Evolutionary conservation across 352 stramenopile species (phyloP).

Genomic region (Aphanomyces cochlioides): DNA sequence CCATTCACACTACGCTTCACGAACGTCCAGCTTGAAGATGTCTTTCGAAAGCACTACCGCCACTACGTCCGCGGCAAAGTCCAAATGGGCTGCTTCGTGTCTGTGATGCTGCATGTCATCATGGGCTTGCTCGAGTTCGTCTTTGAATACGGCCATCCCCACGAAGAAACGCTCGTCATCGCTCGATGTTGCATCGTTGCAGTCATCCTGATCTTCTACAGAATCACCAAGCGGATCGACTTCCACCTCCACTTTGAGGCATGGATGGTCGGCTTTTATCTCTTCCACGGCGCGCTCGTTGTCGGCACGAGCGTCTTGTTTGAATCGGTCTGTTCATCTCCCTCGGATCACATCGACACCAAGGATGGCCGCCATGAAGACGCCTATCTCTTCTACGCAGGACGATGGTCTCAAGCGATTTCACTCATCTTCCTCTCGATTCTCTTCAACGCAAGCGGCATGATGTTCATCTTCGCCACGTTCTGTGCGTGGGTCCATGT

Average conservation of each 20-base stretch:
- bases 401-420: constrained; percentile 38
- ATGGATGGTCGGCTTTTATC: constrained; percentile 50
- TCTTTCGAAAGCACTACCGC: constrained; percentile 72
- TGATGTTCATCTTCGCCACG: constrained; percentile 62
- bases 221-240: constrained; percentile 39
- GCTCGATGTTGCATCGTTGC: constrained; percentile 44
- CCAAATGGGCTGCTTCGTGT: constrained; percentile 46
- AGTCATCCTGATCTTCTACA: constrained; percentile 45
- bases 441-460: constrained; percentile 57
- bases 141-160: constrained; percentile 35
- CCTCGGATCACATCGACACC: neutral
- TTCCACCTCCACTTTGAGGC: constrained; percentile 53
- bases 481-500: constrained; percentile 49
- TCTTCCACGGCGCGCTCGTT: constrained; percentile 34
- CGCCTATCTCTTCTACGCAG: constrained; percentile 28
- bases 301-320: constrained; percentile 11
- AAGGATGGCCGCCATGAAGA: neutral
- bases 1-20: constrained; percentile 54
- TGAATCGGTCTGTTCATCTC: constrained; percentile 1
- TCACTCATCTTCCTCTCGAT: constrained; percentile 54
- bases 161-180: constrained; percentile 37
- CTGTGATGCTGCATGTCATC: constrained; percentile 44
- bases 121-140: constrained; percentile 53
- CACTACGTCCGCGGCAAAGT: constrained; percentile 70
- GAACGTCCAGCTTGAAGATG: constrained; percentile 57